phyloP scores from a whole-genome alignment of 129 eudicot genomes.

The Gnaphalium uliginosum region DNA sequence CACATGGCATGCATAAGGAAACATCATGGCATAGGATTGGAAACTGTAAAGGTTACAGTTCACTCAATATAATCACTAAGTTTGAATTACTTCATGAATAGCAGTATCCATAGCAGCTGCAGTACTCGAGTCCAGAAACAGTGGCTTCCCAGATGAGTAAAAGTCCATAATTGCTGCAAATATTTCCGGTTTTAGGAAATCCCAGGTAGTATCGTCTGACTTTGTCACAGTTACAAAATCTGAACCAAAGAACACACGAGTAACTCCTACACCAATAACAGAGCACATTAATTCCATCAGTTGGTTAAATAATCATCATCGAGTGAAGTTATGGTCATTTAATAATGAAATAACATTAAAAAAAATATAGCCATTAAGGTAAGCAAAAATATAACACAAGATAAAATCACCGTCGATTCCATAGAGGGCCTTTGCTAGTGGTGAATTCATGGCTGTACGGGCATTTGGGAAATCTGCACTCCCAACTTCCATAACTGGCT shows the following conservation, averaged over 20 bases:
- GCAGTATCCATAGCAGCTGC: conserved; percentile 97
- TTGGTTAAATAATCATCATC: too few relatives aligned
- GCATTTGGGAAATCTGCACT: conserved; percentile 96
- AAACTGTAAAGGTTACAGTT: background rate
- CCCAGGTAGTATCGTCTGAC: conserved; percentile 87
- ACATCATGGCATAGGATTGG: conserved; percentile 12
- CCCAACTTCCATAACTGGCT: conserved; percentile 90
- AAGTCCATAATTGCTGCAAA: conserved; percentile 98
- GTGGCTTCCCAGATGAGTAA: conserved; percentile 87
- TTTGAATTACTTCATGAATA: conserved; percentile 58
- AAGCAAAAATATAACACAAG: background rate
- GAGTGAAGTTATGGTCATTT: background rate
- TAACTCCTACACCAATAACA: conserved; percentile 54
- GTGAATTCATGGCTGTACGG: conserved; percentile 90
- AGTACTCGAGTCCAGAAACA: conserved; percentile 70
- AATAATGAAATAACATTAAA: background rate
- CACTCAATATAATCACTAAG: conserved; percentile 5
- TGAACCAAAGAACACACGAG: conserved; percentile 96
- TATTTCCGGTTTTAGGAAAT: conserved; percentile 83
- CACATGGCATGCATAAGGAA: conserved; percentile 6
- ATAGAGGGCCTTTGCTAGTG: conserved; percentile 74
- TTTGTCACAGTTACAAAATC: conserved; percentile 93
- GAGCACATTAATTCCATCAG: conserved; percentile 3
- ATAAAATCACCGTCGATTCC: conserved; percentile 79
- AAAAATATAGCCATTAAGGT: background rate